Evolutionary conservation across 2,329 filamentous ascomycete species (phyloP), one percentile per base, ranked within the genome.

Genomic region (Aspergillus neoniger): DNA sequence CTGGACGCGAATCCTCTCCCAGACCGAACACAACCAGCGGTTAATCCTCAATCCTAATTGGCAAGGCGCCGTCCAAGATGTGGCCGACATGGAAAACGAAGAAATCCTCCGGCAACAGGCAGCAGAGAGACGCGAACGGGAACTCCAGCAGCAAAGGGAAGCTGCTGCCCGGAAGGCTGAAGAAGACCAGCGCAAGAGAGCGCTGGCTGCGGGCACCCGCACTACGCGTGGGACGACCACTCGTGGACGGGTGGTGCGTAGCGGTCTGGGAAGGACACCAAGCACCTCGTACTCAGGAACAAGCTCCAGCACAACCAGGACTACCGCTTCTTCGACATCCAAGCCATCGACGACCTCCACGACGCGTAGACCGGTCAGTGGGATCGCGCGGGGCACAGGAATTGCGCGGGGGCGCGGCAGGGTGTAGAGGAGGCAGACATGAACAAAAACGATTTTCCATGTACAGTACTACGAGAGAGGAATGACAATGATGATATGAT

Each of bases 11-110:
- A 97, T 99, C 66, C 85, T 99, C 12, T 95, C 92, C 6, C 95
- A 99, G 77, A 97, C 95, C 4, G 95, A 99, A 77, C 95, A 99
- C 78, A 98, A 96, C 73, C 93, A 98, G 76, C 88, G 95, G 23
- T 82, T 99, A 54, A 89, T 99, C 48, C 83, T 98, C 49, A 90
- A 96, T 71, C 91, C 92, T 2, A 83, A 87, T 60, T 99, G 94
- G 92, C 89, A 94, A 72, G 95, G 95, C 59, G 91, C 93, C 28
- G 91, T 87, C 4, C 88, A 93, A 71, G 95, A 99, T 77, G 78
- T 96, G 41, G 83, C 86, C n/a, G 92, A 96, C 62, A 85, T 92
- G 58, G 94, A 98, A 76, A 88, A 88, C 57, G 94, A 98, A 73
- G 87, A 87, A 3, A 74, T 87, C 12, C 80, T 88, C 63, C 88